A percentile compares a stretch with the other conserved stretches of the same genome.
phyloP scores from a whole-genome alignment of 306 rosid species.

The Echinosophora koreensis region DNA sequence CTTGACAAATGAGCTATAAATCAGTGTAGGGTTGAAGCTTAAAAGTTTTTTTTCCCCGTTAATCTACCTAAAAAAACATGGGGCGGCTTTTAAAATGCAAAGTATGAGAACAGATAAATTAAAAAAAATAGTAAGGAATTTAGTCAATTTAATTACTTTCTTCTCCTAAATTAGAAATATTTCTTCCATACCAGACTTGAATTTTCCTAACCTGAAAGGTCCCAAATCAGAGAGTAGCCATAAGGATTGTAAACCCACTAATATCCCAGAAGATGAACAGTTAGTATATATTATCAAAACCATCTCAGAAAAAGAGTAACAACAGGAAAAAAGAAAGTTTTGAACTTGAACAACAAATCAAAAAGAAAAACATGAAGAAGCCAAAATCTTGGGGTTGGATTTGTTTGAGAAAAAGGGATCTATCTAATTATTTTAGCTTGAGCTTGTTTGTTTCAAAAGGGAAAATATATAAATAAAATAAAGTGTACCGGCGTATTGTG shows the following conservation, averaged over 20 bases:
- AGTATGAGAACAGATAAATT: neutral
- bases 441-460: neutral
- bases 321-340: neutral
- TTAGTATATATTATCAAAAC: neutral
- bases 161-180: neutral
- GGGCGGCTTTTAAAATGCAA: neutral
- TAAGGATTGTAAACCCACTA: neutral
- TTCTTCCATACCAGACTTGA: neutral
- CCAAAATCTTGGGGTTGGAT: neutral
- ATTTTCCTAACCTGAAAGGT: conserved; percentile 9
- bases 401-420: too few relatives aligned
- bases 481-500: conserved; percentile 63
- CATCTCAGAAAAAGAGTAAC: neutral
- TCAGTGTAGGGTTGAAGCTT: too few relatives aligned
- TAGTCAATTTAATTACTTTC: neutral
- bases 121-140: neutral
- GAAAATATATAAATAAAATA: neutral
- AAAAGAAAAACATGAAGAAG: neutral
- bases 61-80: too few relatives aligned
- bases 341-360: neutral
- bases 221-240: too few relatives aligned
- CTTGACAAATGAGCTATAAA: too few relatives aligned
- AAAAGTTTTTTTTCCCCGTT: too few relatives aligned
- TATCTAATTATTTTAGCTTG: neutral
- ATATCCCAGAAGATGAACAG: neutral